Base-by-base conservation (phyloP, 345 rosid genomes). In the Salix suchowensis region DNA sequence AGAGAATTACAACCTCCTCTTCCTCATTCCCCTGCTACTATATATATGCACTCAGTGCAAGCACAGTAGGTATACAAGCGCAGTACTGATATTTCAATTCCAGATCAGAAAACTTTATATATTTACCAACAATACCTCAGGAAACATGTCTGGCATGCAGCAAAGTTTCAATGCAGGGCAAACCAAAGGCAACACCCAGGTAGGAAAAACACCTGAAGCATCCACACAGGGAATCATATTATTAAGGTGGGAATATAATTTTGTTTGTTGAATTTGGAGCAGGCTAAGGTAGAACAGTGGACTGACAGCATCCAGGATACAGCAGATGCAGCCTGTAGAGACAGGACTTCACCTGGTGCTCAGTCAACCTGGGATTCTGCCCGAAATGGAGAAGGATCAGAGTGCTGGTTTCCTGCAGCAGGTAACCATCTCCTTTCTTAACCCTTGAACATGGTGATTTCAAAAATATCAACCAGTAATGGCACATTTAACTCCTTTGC, bases 341-440 rank as follows among this genome's bases (percentile, higher is more conserved):
- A 82, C 71, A 80, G 30, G 21, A 44, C 70, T 2, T 69, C 71
- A 3, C 9, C 30, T 37, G 70, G 28, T 10, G 62, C 28, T 10
- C 62, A 30, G 11, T 52, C 23, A 3, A 55, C 62, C 62, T n/a
- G 26, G 13, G 77, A 52, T 10, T 67, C 70, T 30, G 44, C 75
- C 28, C 68, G n/a, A 70, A 5, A n/a, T 78, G 66, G 21, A 61
- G 61, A 68, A 48, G n/a, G 69, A 77, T 69, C 80, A 79, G 39
- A 24, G 13, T 12, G 48, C 44, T 69, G 19, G 67, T 58, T 66
- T 13, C 79, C 16, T 77, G 66, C 80, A 72, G 67, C 78, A 75
- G 78, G 78, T 75, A 21, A 30, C 37, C 18, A 9, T 10, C n/a
- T n/a, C 18, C 21, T 42, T n/a, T 48, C 40, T 5, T 14, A 14